These are phyloP conservation scores for Pichia sp. DNA, from an alignment of 1,139 yeast species.

Conservation along the genomic window DNA sequence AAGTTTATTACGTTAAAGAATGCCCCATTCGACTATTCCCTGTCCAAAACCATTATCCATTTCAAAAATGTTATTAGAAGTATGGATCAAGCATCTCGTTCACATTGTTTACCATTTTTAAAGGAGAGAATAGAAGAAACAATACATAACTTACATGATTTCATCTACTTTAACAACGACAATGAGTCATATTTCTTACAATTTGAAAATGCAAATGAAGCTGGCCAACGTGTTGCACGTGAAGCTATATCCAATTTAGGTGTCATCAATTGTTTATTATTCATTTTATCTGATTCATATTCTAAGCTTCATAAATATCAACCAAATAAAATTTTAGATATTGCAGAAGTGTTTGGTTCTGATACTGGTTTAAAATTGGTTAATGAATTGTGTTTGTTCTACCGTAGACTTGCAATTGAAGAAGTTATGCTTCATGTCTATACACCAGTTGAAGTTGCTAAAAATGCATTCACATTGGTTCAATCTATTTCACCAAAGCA, in stretches of 20 bases:
- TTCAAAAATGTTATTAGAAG: constrained; percentile 52
- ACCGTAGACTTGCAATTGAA: constrained; percentile 53
- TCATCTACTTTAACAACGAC: constrained; percentile 31
- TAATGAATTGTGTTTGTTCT: constrained; percentile 41
- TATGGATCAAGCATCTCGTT: constrained; percentile 55
- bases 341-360: constrained; percentile 45
- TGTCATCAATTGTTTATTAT: constrained; percentile 32
- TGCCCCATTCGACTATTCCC: constrained; percentile 60
- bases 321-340: constrained; percentile 46
- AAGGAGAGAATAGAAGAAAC: constrained; percentile 36
- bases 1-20: constrained; percentile 43
- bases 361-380: constrained; percentile 37
- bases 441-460: constrained; percentile 48
- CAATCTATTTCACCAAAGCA: constrained; percentile 34
- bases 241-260: constrained; percentile 35
- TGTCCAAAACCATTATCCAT: constrained; percentile 54
- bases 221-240: constrained; percentile 10
- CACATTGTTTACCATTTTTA: constrained; percentile 42
- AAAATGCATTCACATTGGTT: constrained; percentile 24
- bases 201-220: constrained; percentile 27
- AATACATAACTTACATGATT: constrained; percentile 36
- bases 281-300: constrained; percentile 47
- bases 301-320: constrained; percentile 49
- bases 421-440: constrained; percentile 49
- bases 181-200: constrained; percentile 37